Percentiles rank a stretch among this genome's conserved stretches.
Evolutionary conservation across 139 green algal genomes (phyloP).

Genomic region (Marvania coccoides): DNA sequence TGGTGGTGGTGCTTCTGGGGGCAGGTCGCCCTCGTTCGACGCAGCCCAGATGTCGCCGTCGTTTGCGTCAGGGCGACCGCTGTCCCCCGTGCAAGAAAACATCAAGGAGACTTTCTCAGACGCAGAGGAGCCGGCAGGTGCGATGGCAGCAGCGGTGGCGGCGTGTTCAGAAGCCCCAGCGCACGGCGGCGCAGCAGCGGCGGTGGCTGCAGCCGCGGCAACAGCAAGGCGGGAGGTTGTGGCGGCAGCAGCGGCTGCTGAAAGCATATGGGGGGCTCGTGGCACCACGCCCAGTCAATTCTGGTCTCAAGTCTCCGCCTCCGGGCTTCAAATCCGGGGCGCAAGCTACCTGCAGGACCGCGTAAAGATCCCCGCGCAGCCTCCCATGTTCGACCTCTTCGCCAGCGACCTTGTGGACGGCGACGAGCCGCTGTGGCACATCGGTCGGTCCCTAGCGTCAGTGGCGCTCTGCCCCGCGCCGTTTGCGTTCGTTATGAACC

Average conservation of each 20-base stretch:
- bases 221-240: background rate
- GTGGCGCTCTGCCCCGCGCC: conserved; percentile 22
- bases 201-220: background rate
- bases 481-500: conserved; percentile 21
- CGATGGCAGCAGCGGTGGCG: background rate
- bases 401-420: conserved; percentile 28
- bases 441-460: conserved; percentile 31
- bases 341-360: conserved; percentile 45
- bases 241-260: background rate
- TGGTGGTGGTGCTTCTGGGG: too few relatives aligned
- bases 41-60: too few relatives aligned
- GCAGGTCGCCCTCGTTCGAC: too few relatives aligned
- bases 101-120: too few relatives aligned
- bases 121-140: too few relatives aligned
- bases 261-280: background rate
- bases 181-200: background rate
- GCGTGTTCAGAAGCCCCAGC: too few relatives aligned
- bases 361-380: conserved; percentile 21
- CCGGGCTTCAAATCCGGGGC: conserved; percentile 39
- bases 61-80: too few relatives aligned
- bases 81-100: too few relatives aligned
- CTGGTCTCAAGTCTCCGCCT: background rate
- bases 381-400: conserved; percentile 25
- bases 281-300: background rate
- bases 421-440: conserved; percentile 34